Evolutionary conservation across 2,329 filamentous ascomycete genomes (phyloP).

Genomic region (Colletotrichum destructivum): DNA sequence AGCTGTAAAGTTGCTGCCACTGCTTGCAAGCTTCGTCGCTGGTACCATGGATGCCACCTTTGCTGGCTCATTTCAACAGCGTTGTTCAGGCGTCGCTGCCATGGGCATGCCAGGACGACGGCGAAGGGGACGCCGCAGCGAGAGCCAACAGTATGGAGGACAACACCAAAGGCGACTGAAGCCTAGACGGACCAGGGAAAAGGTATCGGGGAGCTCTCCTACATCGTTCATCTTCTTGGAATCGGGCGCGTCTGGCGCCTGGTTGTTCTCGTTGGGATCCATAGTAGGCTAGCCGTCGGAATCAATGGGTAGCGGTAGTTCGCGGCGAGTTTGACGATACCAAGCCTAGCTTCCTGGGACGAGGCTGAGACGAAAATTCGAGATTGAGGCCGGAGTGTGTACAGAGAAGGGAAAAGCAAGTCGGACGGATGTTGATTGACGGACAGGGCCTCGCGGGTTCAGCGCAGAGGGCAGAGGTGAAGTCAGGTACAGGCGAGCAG

Average conservation of each 20-base stretch:
- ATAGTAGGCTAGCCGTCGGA: slow-evolving; percentile 47
- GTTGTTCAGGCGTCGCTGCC: neutral
- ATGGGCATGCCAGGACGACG: neutral
- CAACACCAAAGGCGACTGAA: neutral
- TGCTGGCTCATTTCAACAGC: neutral
- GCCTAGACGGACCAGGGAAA: slow-evolving; percentile 25
- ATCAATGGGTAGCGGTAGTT: neutral
- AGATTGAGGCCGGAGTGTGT: neutral
- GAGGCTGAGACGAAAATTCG: slow-evolving; percentile 10
- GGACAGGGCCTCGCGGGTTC: slow-evolving; percentile 18
- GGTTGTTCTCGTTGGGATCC: slow-evolving; percentile 61
- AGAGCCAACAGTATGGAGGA: neutral
- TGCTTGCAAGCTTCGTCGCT: too few species aligned
- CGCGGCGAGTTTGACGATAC: neutral
- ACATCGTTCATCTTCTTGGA: slow-evolving; percentile 73
- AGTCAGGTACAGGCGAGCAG: neutral
- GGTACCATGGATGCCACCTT: neutral
- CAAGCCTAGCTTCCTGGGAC: slow-evolving; percentile 1
- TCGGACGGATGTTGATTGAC: slow-evolving; percentile 10
- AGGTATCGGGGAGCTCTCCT: slow-evolving; percentile 38
- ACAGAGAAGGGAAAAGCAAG: slow-evolving; percentile 10
- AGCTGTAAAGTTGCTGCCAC: neutral
- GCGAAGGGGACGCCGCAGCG: neutral
- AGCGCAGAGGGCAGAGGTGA: neutral
- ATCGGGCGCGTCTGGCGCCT: slow-evolving; percentile 68